Conservation (phyloP, 768 basidiomycete genomes). For the Clavaria fumosa region DNA sequence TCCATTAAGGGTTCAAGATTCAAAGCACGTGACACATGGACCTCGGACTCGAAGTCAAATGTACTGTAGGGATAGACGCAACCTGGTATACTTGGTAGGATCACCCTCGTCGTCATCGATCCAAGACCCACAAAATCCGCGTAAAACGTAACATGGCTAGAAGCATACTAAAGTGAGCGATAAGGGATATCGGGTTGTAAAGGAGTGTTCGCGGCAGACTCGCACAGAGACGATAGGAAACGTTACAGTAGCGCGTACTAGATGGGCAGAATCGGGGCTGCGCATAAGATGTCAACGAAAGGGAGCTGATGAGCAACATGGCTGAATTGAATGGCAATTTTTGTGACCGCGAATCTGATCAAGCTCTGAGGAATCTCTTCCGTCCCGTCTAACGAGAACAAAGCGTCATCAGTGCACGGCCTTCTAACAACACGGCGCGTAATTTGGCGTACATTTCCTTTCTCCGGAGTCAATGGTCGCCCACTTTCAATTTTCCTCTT, state of each 20-base stretch:
- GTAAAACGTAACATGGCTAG: conserved; percentile 28
- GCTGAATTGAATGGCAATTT: conserved; percentile 15
- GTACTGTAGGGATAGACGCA: conserved; percentile 15
- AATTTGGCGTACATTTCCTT: conserved; percentile 52
- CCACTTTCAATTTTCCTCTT: conserved; percentile 92
- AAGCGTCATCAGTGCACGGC: conserved; percentile 9
- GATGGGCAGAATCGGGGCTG: conserved; percentile 10
- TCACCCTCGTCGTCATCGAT: conserved; percentile 18
- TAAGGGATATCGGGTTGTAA: conserved; percentile 39
- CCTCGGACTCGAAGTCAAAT: no score
- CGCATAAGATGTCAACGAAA: conserved; percentile 20
- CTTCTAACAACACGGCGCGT: conserved; percentile 6
- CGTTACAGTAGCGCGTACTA: conserved; percentile 10
- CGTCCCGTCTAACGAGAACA: conserved; percentile 39
- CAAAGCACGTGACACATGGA: not conserved
- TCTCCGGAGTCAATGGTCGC: conserved; percentile 90
- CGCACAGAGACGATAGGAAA: conserved; percentile 9
- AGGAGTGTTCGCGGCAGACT: conserved; percentile 35
- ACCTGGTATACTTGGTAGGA: conserved; percentile 30
- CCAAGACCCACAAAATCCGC: conserved; percentile 22
- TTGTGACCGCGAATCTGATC: conserved; percentile 16
- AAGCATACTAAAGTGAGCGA: conserved; percentile 36
- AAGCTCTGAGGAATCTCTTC: conserved; percentile 66
- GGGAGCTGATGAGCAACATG: not conserved
- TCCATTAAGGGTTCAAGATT: no score